Evolutionary conservation across 2,329 filamentous ascomycete species (phyloP).

Genomic region (Trichoderma sp.): DNA sequence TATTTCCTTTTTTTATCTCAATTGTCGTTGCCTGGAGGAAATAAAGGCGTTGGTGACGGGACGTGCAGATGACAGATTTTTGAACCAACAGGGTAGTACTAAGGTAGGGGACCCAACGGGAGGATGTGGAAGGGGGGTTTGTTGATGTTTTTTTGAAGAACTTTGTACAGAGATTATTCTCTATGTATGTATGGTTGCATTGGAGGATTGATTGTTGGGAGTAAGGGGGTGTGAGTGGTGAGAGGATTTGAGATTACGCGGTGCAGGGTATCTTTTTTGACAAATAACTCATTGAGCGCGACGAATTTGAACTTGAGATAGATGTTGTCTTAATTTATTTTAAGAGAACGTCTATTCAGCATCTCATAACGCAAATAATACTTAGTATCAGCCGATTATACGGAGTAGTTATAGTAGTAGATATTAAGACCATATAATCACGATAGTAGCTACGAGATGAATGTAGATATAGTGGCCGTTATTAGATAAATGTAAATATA

Average conservation of each 20-base stretch:
- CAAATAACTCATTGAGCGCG: not conserved
- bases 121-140: not conserved
- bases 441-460: too few relatives aligned
- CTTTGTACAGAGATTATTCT: not conserved
- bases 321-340: not conserved
- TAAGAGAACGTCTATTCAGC: not conserved
- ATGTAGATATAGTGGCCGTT: too few relatives aligned
- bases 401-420: too few relatives aligned
- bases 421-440: too few relatives aligned
- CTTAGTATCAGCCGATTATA: too few relatives aligned
- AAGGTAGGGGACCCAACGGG: not conserved
- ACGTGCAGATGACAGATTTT: not conserved
- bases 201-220: not conserved
- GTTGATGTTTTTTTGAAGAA: not conserved
- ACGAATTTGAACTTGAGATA: not conserved
- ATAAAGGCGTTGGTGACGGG: not conserved
- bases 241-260: not conserved
- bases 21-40: not conserved
- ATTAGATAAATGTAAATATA: too few relatives aligned
- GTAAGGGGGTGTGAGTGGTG: not conserved
- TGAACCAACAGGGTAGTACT: not conserved
- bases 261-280: not conserved
- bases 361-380: too few relatives aligned
- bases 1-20: not conserved
- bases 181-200: not conserved